Conservation (phyloP, 2,329 filamentous ascomycete genomes). For the Aphanocladium album region DNA sequence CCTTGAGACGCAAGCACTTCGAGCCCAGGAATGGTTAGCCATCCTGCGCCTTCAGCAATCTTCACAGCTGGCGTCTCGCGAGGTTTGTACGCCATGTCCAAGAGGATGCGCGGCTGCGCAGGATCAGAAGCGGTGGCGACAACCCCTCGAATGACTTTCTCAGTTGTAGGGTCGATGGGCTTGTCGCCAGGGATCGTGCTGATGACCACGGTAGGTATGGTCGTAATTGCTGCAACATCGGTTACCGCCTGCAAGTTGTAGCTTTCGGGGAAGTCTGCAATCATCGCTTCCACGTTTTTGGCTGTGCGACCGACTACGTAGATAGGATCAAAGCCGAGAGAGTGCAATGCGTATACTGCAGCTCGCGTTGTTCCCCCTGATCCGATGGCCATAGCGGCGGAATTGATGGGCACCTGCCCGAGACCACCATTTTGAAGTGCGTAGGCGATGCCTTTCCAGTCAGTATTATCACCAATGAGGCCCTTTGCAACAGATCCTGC, state of each 20-base stretch:
- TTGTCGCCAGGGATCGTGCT: slow-evolving; percentile 87
- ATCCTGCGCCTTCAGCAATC: slow-evolving; percentile 66
- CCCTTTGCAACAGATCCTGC: slow-evolving; percentile 39
- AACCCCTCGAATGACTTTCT: slow-evolving; percentile 55
- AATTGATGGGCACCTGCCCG: slow-evolving; percentile 29
- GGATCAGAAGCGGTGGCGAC: slow-evolving; percentile 35
- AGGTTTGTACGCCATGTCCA: slow-evolving; percentile 98
- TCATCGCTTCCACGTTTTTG: slow-evolving; percentile 62
- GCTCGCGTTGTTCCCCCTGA: slow-evolving; percentile 89
- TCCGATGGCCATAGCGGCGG: slow-evolving; percentile 73
- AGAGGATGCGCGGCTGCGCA: slow-evolving; percentile 53
- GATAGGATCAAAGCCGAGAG: slow-evolving; percentile 78
- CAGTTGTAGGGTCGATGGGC: slow-evolving; percentile 69
- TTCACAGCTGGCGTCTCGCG: slow-evolving; percentile 78
- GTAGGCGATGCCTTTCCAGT: slow-evolving; percentile 88
- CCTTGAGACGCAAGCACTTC: slow-evolving; percentile 88
- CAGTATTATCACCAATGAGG: slow-evolving; percentile 86
- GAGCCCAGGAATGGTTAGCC: slow-evolving; percentile 78
- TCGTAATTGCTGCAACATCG: slow-evolving; percentile 40
- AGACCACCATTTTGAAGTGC: slow-evolving; percentile 68
- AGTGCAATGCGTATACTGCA: slow-evolving; percentile 81
- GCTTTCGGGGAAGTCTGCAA: slow-evolving; percentile 64
- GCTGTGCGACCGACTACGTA: slow-evolving; percentile 78
- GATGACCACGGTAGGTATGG: slow-evolving; percentile 65
- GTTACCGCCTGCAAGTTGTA: slow-evolving; percentile 67